Percentiles rank a stretch among this genome's conserved stretches.
phyloP scores from a whole-genome alignment of 1,284 basidiomycete genomes.

The Malassezia equina region DNA sequence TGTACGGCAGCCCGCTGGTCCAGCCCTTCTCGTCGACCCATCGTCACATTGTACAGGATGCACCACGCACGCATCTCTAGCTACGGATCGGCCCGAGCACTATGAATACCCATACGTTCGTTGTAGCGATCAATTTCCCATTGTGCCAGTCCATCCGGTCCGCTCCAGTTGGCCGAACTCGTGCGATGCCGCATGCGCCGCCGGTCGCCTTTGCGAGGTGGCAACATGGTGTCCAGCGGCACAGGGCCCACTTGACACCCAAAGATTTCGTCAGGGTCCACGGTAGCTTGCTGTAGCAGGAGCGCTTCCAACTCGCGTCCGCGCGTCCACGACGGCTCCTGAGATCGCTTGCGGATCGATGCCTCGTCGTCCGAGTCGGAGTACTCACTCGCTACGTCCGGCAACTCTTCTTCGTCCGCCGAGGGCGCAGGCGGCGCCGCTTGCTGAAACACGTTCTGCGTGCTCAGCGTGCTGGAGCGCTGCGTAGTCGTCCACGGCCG shows the following conservation, averaged over 20 bases:
- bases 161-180: conserved; percentile 40
- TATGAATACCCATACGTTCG: conserved; percentile 36
- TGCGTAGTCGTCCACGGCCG: neutral
- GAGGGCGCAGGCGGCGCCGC: conserved; percentile 9
- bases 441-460: conserved; percentile 15
- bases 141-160: conserved; percentile 36
- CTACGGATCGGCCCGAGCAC: neutral
- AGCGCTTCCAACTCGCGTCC: conserved; percentile 31
- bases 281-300: conserved; percentile 28
- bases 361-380: conserved; percentile 44
- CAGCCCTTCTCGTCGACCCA: neutral
- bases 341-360: conserved; percentile 32
- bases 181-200: conserved; percentile 24
- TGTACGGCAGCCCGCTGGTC: conserved; percentile 36
- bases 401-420: conserved; percentile 22
- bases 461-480: conserved; percentile 6
- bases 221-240: conserved; percentile 36
- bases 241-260: conserved; percentile 39
- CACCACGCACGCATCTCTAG: neutral
- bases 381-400: conserved; percentile 38
- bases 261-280: conserved; percentile 44
- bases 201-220: conserved; percentile 19
- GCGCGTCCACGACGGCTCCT: conserved; percentile 39
- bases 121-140: conserved; percentile 46
- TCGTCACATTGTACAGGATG: neutral